phyloP scores from a whole-genome alignment of 129 eudicot genomes.

The Deinandra increscens region DNA sequence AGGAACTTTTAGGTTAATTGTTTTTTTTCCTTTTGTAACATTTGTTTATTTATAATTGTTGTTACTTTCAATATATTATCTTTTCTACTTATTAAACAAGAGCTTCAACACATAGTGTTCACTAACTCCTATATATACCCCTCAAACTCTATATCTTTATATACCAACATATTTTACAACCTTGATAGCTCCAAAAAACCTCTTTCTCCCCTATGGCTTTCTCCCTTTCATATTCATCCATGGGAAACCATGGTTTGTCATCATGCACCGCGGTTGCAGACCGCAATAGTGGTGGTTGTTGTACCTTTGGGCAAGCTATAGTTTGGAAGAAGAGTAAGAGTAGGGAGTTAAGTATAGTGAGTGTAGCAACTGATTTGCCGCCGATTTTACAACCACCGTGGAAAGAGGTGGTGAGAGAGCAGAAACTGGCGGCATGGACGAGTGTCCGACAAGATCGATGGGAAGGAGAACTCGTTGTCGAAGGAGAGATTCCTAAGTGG shows the following conservation, averaged over 20 bases:
- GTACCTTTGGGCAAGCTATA: slow-evolving; percentile 26
- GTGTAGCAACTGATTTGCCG: slow-evolving; percentile 55
- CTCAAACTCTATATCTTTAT: slow-evolving; percentile 8
- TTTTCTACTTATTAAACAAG: slow-evolving; percentile 37
- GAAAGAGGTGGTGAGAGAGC: slow-evolving; percentile 27
- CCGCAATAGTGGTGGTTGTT: background rate
- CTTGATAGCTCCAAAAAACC: slow-evolving; percentile 2
- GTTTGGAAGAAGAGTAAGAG: slow-evolving; percentile 7
- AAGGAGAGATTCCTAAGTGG: slow-evolving; percentile 88
- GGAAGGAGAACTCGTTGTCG: slow-evolving; percentile 86
- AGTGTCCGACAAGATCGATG: slow-evolving; percentile 79
- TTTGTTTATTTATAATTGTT: background rate
- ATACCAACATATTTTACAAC: slow-evolving; percentile 16
- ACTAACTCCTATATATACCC: slow-evolving; percentile 39
- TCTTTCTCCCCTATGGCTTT: slow-evolving; percentile 46
- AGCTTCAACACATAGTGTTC: slow-evolving; percentile 20
- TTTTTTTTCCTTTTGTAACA: background rate
- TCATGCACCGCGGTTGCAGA: slow-evolving; percentile 21
- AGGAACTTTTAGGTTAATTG: background rate
- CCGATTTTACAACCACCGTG: slow-evolving; percentile 26
- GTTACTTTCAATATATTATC: background rate
- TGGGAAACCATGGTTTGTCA: slow-evolving; percentile 23
- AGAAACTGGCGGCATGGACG: slow-evolving; percentile 77
- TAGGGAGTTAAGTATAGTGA: slow-evolving; percentile 24
- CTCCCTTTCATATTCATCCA: slow-evolving; percentile 45